Conservation (phyloP, 257 asterid species). For the Solanum acaule region DNA sequence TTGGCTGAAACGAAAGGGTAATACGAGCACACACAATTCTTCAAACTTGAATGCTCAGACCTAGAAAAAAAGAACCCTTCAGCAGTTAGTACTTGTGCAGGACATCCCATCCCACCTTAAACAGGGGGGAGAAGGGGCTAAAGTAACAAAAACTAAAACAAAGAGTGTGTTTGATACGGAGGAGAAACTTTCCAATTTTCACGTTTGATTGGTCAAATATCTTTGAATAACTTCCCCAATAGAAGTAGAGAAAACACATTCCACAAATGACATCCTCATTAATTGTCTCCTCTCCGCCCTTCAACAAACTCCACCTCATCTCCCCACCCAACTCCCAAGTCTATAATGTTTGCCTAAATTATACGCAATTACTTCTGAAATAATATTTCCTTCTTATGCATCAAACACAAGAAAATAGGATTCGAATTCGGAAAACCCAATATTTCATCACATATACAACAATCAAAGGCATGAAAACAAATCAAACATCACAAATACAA, state of each 20-base stretch:
- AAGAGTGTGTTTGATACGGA: not conserved
- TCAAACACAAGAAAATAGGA: not conserved
- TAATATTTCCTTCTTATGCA: not conserved
- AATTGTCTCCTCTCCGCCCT: not conserved
- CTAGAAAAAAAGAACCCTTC: not conserved
- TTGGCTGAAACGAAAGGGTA: not conserved
- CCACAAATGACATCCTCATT: not conserved
- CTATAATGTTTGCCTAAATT: not conserved
- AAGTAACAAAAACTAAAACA: not conserved
- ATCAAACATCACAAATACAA: not conserved
- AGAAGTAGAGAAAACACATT: not conserved
- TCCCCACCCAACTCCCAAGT: not conserved
- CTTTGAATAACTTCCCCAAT: not conserved
- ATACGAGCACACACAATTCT: not conserved
- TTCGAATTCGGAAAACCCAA: not conserved
- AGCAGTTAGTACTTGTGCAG: not conserved
- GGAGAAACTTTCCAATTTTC: not conserved
- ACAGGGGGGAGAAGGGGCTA: not conserved
- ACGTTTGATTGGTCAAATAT: not conserved
- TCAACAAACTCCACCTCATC: not conserved
- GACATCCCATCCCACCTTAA: not conserved
- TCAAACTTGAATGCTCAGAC: not conserved
- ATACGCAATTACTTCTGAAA: not conserved
- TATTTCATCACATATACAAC: not conserved
- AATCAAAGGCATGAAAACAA: not conserved